Conservation (phyloP, 2,329 filamentous ascomycete genomes). For the Fusarium sp. region DNA sequence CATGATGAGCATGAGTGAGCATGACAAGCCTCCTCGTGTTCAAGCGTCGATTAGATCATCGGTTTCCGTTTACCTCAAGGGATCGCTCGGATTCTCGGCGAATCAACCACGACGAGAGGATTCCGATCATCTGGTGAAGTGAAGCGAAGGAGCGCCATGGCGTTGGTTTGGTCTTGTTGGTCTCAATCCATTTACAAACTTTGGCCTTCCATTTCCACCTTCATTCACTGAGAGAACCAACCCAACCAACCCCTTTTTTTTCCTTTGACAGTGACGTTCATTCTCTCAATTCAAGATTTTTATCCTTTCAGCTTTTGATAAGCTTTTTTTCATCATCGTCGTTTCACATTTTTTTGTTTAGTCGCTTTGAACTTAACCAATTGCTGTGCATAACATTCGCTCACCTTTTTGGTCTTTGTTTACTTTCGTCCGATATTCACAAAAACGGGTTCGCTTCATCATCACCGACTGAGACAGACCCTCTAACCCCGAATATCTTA, state of each 20-base stretch:
- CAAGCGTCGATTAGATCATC: constrained; percentile 33
- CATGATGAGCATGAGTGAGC: constrained; percentile 13
- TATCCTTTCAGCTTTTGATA: constrained; percentile 6
- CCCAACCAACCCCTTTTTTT: constrained; percentile 27
- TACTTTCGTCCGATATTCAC: constrained; percentile 25
- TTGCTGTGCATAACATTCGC: constrained; percentile 8
- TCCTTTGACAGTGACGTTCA: constrained; percentile 21
- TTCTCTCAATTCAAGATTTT: constrained; percentile 21
- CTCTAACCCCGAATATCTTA: neutral
- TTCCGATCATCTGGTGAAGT: constrained; percentile 38
- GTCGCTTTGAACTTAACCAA: neutral
- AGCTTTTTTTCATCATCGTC: neutral
- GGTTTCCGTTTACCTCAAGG: constrained; percentile 6
- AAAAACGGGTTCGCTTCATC: constrained; percentile 18
- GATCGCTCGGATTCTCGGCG: constrained; percentile 41
- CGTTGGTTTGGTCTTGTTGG: constrained; percentile 10
- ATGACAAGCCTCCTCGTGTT: constrained; percentile 24
- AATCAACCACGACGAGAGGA: constrained; percentile 25
- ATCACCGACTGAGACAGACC: constrained; percentile 12
- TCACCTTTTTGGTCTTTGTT: constrained; percentile 28
- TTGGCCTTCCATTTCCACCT: constrained; percentile 15
- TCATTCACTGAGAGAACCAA: constrained; percentile 33
- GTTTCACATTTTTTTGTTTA: neutral
- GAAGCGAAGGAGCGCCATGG: constrained; percentile 34
- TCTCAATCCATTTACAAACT: constrained; percentile 31